phyloP scores from a whole-genome alignment of 306 rosid species.

The Medicago ruthenica region DNA sequence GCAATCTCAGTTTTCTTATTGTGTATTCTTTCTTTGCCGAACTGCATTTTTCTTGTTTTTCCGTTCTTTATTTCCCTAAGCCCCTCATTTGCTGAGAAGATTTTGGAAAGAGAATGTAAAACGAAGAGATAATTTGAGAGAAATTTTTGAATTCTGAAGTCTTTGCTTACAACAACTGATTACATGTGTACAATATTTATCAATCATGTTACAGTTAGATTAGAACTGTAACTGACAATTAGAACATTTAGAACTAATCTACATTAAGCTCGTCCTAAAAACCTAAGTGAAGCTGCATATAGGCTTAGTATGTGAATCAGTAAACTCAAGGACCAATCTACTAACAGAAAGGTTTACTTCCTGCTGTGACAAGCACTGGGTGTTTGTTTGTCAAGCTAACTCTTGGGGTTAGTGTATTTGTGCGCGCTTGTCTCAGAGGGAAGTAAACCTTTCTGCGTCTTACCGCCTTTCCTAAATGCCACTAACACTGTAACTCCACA shows the following conservation, averaged over 20 bases:
- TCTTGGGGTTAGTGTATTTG: neutral
- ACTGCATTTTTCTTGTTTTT: neutral
- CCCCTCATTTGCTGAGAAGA: neutral
- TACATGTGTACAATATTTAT: neutral
- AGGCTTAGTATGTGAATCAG: neutral
- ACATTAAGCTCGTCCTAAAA: neutral
- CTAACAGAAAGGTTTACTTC: neutral
- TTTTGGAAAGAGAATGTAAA: neutral
- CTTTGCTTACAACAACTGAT: neutral
- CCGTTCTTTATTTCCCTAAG: neutral
- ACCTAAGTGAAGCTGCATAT: neutral
- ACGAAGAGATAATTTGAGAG: neutral
- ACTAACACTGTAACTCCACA: neutral
- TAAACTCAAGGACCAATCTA: neutral
- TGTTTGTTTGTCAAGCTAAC: conserved; percentile 1
- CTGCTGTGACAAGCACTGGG: neutral
- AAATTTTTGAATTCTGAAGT: neutral
- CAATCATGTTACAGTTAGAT: neutral
- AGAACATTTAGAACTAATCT: neutral
- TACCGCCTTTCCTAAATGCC: neutral
- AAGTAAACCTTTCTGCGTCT: neutral
- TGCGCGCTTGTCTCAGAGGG: neutral
- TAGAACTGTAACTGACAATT: neutral
- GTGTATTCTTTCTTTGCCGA: neutral
- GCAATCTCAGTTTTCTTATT: neutral